Conservation (phyloP, 306 rosid genomes). For the Fagus sylvatica region DNA sequence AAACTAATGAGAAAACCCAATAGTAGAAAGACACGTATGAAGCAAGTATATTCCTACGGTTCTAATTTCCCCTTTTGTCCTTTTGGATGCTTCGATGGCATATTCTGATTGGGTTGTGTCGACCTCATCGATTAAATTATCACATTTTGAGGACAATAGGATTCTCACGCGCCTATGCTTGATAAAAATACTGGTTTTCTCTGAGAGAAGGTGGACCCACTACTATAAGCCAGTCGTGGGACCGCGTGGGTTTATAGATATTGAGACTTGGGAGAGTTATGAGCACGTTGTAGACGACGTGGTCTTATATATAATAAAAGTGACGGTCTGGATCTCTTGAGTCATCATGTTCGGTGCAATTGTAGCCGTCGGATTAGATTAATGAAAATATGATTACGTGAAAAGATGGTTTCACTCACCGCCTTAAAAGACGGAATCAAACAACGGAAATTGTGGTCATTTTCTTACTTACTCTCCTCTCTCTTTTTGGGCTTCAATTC, state of each 20-base stretch:
- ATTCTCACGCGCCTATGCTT: too few species aligned
- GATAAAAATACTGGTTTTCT: too few species aligned
- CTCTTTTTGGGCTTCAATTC: background rate
- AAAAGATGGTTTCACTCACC: background rate
- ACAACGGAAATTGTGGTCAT: background rate
- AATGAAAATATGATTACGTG: background rate
- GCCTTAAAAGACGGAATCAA: constrained; percentile 8
- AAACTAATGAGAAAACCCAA: background rate
- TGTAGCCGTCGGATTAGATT: background rate
- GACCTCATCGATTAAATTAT: too few species aligned
- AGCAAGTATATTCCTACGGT: background rate
- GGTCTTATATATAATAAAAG: background rate
- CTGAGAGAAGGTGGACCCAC: background rate
- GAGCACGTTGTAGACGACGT: constrained; percentile 4
- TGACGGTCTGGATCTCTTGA: background rate
- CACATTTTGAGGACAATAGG: too few species aligned
- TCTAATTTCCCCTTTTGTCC: background rate
- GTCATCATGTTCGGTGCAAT: constrained; percentile 16
- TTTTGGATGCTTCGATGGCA: background rate
- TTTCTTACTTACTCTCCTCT: background rate
- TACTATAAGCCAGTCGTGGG: background rate
- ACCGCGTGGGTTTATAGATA: background rate
- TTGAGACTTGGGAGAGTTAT: background rate
- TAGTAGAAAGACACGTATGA: background rate
- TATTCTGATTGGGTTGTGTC: background rate